A percentile compares a stretch with the other conserved stretches of the same genome.
These are phyloP conservation scores for Cyclanthera cordifolia DNA, from an alignment of 306 rosid genomes.

Conservation along the genomic window DNA sequence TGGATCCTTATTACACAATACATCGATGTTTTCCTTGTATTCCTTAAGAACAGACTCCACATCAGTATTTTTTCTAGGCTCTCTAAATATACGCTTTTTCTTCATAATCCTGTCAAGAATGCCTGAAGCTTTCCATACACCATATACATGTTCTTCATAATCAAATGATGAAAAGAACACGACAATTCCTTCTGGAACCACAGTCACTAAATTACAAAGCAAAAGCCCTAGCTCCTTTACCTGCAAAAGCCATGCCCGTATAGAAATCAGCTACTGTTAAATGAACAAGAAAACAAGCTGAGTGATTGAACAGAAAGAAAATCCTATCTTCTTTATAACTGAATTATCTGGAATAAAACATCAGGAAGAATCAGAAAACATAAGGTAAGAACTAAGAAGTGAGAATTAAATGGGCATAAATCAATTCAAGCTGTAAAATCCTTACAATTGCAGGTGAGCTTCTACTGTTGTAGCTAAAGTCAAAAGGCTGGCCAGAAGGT, in stretches of 20 bases:
- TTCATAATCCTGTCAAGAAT: slow-evolving; percentile 63
- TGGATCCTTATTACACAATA: slow-evolving; percentile 26
- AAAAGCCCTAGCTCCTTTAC: slow-evolving; percentile 70
- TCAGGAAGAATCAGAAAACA: neutral
- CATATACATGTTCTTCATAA: slow-evolving; percentile 61
- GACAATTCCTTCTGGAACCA: slow-evolving; percentile 82
- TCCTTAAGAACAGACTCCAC: slow-evolving; percentile 74
- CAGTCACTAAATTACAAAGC: slow-evolving; percentile 65
- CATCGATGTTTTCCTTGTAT: slow-evolving; percentile 53
- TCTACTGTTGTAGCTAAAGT: slow-evolving; percentile 77
- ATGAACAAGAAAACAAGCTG: neutral
- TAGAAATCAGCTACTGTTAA: slow-evolving; percentile 15
- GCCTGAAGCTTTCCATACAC: slow-evolving; percentile 72
- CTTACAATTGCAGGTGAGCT: slow-evolving; percentile 49
- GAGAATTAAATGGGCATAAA: neutral
- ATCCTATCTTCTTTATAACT: neutral
- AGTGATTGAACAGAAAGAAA: neutral
- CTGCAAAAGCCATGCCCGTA: slow-evolving; percentile 33
- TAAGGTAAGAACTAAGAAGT: neutral
- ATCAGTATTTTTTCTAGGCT: slow-evolving; percentile 70
- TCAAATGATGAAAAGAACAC: slow-evolving; percentile 94
- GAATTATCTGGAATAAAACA: neutral
- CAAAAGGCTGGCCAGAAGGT: slow-evolving; percentile 69
- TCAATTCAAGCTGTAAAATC: slow-evolving; percentile 14
- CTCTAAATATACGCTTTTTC: slow-evolving; percentile 75